phyloP scores from a whole-genome alignment of 73 alveolate species.

The Stentor roeselii region DNA sequence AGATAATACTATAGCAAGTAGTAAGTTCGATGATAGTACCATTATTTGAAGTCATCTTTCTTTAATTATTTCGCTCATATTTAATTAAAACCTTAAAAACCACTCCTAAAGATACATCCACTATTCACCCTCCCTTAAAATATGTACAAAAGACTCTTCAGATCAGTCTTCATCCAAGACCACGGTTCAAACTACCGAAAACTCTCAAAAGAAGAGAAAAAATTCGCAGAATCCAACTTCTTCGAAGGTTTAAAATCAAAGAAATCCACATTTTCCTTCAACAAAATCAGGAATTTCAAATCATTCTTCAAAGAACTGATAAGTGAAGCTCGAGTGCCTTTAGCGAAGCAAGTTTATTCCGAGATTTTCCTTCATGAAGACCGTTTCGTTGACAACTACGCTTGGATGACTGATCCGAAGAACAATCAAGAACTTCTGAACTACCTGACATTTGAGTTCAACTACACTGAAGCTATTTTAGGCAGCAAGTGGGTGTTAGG shows the following conservation, averaged over 20 bases:
- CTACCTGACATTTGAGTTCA: not conserved
- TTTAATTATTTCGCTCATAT: too few relatives aligned
- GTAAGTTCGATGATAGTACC: not conserved
- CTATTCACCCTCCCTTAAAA: too few relatives aligned
- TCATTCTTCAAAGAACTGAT: not conserved
- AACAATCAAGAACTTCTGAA: not conserved
- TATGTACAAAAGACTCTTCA: not conserved
- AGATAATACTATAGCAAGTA: not conserved
- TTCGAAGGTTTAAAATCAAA: not conserved
- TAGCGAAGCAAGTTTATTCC: not conserved
- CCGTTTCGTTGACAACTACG: not conserved
- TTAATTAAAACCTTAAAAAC: too few relatives aligned
- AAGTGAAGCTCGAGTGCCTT: not conserved
- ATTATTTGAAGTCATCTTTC: not conserved
- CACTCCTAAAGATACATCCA: too few relatives aligned
- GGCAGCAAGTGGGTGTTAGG: not conserved
- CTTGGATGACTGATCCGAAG: not conserved
- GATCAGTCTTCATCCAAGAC: slow-evolving; percentile 3
- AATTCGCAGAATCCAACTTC: not conserved
- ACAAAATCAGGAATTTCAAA: not conserved
- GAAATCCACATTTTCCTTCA: not conserved
- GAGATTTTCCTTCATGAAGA: not conserved
- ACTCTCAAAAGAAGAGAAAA: slow-evolving; percentile 11
- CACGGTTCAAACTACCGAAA: not conserved
- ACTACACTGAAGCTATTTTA: not conserved